Conservation (phyloP, 495 filamentous ascomycete genomes). For the Penicillium turbatum region DNA sequence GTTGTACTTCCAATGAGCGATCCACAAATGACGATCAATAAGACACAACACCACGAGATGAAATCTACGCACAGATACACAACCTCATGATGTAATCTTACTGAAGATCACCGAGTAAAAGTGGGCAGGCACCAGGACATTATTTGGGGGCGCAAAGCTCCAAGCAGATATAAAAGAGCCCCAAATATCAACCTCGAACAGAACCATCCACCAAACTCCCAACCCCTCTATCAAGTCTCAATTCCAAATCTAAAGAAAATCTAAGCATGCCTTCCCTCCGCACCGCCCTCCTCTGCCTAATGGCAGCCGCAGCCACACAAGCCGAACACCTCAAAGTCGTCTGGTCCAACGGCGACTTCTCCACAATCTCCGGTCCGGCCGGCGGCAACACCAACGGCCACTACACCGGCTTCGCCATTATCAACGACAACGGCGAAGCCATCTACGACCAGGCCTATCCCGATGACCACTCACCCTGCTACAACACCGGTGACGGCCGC, state of each 20-base stretch:
- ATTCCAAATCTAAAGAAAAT: background rate
- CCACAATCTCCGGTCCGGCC: slow-evolving; percentile 14
- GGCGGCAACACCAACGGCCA: slow-evolving; percentile 15
- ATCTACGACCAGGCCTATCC: slow-evolving; percentile 17
- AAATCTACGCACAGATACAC: background rate
- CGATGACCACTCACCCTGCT: slow-evolving; percentile 15
- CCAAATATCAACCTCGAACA: background rate
- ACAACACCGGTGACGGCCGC: slow-evolving; percentile 18
- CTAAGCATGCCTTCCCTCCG: slow-evolving; percentile 10
- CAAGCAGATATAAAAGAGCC: background rate
- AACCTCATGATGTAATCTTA: background rate
- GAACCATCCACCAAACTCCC: background rate
- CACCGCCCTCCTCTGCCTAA: slow-evolving; percentile 10
- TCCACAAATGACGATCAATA: too few relatives aligned
- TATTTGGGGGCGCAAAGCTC: background rate
- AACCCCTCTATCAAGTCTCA: background rate
- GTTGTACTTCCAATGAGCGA: too few relatives aligned
- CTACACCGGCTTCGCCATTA: slow-evolving; percentile 16
- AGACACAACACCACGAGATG: too few relatives aligned
- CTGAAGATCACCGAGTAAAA: background rate
- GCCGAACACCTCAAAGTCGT: slow-evolving; percentile 19
- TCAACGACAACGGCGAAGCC: slow-evolving; percentile 15
- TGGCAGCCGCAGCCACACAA: slow-evolving; percentile 9
- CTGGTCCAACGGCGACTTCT: slow-evolving; percentile 17
- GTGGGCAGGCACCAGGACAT: background rate